A percentile compares a stretch with the other conserved stretches of the same genome.
Conservation (phyloP, 2,329 filamentous ascomycete species). For the Trichoderma sp. region DNA sequence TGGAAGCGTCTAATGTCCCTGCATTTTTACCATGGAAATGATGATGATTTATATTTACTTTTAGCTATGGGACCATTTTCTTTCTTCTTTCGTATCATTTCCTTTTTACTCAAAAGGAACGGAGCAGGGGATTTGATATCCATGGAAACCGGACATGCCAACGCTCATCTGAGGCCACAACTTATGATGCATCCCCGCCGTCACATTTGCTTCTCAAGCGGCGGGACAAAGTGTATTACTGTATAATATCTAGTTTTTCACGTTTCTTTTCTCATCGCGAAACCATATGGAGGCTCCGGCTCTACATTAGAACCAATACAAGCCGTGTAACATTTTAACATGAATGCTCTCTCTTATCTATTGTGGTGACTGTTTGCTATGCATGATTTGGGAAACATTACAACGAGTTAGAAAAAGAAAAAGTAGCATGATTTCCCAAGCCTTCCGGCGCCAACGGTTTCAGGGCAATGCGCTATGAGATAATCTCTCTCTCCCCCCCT, state of each 20-base stretch:
- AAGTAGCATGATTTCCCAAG: neutral
- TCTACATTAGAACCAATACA: slow-evolving; percentile 30
- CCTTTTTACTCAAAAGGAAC: neutral
- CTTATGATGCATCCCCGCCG: slow-evolving; percentile 28
- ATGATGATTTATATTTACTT: slow-evolving; percentile 32
- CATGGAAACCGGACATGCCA: slow-evolving; percentile 14
- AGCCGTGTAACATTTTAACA: slow-evolving; percentile 26
- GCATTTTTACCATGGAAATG: slow-evolving; percentile 38
- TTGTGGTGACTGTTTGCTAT: neutral
- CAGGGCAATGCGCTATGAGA: neutral
- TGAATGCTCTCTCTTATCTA: neutral
- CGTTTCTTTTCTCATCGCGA: neutral
- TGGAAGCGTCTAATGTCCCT: slow-evolving; percentile 7
- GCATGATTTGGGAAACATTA: neutral
- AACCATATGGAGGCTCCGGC: slow-evolving; percentile 27
- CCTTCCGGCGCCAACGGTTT: neutral
- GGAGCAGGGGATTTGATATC: slow-evolving; percentile 15
- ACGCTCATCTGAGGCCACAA: slow-evolving; percentile 16
- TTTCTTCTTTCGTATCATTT: neutral
- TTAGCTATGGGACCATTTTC: slow-evolving; percentile 1
- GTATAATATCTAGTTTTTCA: slow-evolving; percentile 35
- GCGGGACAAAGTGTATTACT: slow-evolving; percentile 38
- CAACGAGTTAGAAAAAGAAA: neutral
- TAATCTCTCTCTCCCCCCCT: neutral
- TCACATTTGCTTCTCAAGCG: slow-evolving; percentile 28